A percentile compares a stretch with the other conserved stretches of the same genome.
Evolutionary conservation across 345 rosid genomes (phyloP).

Genomic region (Melaleuca alternifolia): DNA sequence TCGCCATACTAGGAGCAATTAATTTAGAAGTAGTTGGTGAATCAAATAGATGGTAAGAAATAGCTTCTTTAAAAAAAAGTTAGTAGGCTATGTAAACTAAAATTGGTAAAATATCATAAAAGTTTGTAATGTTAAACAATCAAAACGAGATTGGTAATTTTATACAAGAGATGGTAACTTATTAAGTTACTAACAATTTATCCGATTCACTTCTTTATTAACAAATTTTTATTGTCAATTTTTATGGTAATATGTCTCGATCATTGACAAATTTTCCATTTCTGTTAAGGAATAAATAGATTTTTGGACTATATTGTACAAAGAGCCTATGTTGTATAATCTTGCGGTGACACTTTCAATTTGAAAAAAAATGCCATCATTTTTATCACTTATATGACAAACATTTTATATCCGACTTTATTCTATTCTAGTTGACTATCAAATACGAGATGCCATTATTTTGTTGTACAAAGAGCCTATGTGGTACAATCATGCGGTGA

Average conservation of each 20-base stretch:
- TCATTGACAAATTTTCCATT: background rate
- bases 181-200: background rate
- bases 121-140: background rate
- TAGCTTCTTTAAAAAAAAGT: background rate
- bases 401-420: too few species aligned
- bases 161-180: background rate
- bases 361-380: background rate
- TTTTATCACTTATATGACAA: background rate
- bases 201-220: background rate
- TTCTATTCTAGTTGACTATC: too few species aligned
- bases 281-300: background rate
- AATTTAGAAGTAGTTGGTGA: background rate
- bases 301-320: background rate
- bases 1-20: background rate
- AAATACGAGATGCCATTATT: too few species aligned
- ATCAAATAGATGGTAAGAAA: background rate
- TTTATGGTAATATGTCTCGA: background rate
- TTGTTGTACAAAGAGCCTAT: too few species aligned
- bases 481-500: too few species aligned
- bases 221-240: background rate
- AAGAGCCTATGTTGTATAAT: rapidly evolving
- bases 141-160: background rate
- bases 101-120: background rate
- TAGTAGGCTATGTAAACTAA: background rate
- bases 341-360: rapidly evolving